phyloP scores from a whole-genome alignment of 169 alveolate genomes.

The Theileria sp. region DNA sequence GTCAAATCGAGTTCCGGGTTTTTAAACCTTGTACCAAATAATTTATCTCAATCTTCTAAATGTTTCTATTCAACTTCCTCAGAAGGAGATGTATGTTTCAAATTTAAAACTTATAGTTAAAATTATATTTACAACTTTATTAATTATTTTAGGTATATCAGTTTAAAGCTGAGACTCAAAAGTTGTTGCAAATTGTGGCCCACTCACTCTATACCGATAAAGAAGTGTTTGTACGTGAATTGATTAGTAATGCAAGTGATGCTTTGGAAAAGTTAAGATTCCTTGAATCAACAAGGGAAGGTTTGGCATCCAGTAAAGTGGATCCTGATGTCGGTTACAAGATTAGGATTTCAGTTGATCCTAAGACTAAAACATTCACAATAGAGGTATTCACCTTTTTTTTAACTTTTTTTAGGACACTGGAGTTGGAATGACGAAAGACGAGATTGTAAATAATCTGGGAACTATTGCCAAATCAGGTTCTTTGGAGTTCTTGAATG shows the following conservation, averaged over 20 bases:
- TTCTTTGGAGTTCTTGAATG: conserved; percentile 86
- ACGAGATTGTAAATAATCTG: conserved; percentile 89
- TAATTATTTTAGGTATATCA: conserved; percentile 36
- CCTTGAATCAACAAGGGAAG: conserved; percentile 62
- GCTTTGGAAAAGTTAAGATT: conserved; percentile 97
- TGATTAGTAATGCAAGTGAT: conserved; percentile 98
- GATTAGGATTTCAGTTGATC: conserved; percentile 48
- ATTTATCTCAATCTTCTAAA: not conserved
- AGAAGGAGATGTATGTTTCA: conserved; percentile 20
- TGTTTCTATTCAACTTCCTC: conserved; percentile 24
- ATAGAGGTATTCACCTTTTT: conserved; percentile 44
- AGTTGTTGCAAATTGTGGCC: conserved; percentile 94
- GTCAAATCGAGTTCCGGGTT: not conserved
- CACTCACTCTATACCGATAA: conserved; percentile 94
- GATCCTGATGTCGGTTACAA: conserved; percentile 61
- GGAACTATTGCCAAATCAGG: conserved; percentile 99
- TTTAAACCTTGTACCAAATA: not conserved
- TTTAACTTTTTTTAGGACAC: conserved; percentile 81
- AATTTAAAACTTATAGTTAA: not conserved
- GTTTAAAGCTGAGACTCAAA: conserved; percentile 94
- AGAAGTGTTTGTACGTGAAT: conserved; percentile 95
- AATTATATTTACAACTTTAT: not conserved
- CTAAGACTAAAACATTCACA: conserved; percentile 52
- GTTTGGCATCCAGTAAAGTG: conserved; percentile 25
- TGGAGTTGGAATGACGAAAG: conserved; percentile 95